Base-by-base conservation (phyloP, 371 early-diverging fungal species). In the Actinomucor elegans region DNA sequence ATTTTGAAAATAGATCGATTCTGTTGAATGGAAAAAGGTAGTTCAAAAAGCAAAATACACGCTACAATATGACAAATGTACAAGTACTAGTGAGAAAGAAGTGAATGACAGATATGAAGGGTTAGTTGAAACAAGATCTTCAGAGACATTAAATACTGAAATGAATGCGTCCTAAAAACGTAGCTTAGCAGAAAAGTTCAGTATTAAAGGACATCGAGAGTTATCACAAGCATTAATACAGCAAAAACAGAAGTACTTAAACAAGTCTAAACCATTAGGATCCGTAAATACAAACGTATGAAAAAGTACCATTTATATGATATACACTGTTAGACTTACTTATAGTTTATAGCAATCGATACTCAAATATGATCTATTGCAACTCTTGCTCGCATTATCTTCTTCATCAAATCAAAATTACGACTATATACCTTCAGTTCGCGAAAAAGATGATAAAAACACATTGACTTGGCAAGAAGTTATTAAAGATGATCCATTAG, bases 401-500 rank as follows among this genome's bases (percentile, higher is more conserved):
- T 55, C 59, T 15, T 65, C 65, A 3, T 11, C 20, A 31, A 50
- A 54, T 28, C 51, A 51, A 43, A n/a, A 15, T 20, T 32, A 41
- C 40, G 20, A 31, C 4, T 41, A 48, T 45, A 40, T 26, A 28
- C 29, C 60, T 17, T 21, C 9, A 20, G 4, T 37, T 14, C 1
- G 18, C 4, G 2, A 29, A 0, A 31, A 3, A 11, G 17, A n/a
- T 5, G 20, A 48, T 40, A 31, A 48, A n/a, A 18, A 48, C 1
- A 20, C 31, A 11, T 18, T 53, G 9, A 59, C 60, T 5, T 72
- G 72, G 72, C 42, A 52, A 14, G 48, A 59, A 11, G 42, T 64
- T 8, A 27, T 72, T 5, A 29, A 42, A 12, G 69, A 72, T 14
- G 66, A 66, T 17, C 72, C 72, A 5, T 45, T 68, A 18, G 48